A percentile compares a stretch with the other conserved stretches of the same genome.
Evolutionary conservation across 2,329 filamentous ascomycete species (phyloP).

Genomic region (Eurotiales sp.): DNA sequence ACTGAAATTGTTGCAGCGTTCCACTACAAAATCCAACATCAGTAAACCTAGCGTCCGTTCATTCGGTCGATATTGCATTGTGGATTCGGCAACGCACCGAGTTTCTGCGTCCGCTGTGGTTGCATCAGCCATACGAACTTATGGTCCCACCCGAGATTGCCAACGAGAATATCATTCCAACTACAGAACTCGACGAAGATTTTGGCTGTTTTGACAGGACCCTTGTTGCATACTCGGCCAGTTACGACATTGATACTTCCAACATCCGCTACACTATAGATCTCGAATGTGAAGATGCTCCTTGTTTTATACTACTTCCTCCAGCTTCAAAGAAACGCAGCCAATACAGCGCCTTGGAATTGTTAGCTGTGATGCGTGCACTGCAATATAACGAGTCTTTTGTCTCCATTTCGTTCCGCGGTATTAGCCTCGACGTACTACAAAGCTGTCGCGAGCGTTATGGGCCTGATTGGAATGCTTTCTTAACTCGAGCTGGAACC

Average conservation of each 20-base stretch:
- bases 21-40: conserved; percentile 55
- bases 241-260: conserved; percentile 63
- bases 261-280: conserved; percentile 64
- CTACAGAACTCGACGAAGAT: conserved; percentile 52
- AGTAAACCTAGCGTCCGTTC: conserved; percentile 61
- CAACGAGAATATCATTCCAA: conserved; percentile 46
- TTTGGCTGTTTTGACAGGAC: conserved; percentile 64
- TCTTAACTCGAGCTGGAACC: conserved; percentile 57
- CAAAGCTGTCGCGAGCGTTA: conserved; percentile 58
- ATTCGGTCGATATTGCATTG: conserved; percentile 61
- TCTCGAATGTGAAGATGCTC: conserved; percentile 61
- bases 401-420: conserved; percentile 63
- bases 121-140: conserved; percentile 60
- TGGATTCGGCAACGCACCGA: conserved; percentile 60
- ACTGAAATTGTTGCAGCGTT: conserved; percentile 30
- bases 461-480: conserved; percentile 60
- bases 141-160: conserved; percentile 56
- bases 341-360: conserved; percentile 58
- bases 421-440: conserved; percentile 61
- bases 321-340: conserved; percentile 47
- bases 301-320: conserved; percentile 61
- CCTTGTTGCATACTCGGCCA: conserved; percentile 65
- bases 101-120: conserved; percentile 63
- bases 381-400: conserved; percentile 69
- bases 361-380: conserved; percentile 67